These are phyloP conservation scores for Myxozyma kluyveri DNA, from an alignment of 805 yeast genomes.

Conservation along the genomic window DNA sequence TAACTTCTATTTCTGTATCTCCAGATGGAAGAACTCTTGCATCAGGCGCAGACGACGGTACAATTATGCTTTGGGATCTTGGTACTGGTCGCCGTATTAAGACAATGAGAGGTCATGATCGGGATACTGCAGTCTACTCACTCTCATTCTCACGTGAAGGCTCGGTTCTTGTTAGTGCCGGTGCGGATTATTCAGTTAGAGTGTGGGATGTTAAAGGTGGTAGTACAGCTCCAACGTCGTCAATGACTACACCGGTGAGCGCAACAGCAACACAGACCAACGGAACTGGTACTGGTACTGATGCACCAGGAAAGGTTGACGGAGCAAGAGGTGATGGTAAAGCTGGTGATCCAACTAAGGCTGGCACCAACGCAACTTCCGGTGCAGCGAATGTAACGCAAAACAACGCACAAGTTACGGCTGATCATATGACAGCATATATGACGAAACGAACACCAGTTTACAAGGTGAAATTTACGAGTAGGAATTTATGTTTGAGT, in stretches of 20 bases:
- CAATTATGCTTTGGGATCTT: conserved; percentile 88
- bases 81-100: conserved; percentile 87
- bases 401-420: conserved; percentile 40
- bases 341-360: conserved; percentile 4
- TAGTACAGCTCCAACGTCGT: conserved; percentile 35
- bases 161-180: conserved; percentile 82
- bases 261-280: background rate
- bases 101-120: conserved; percentile 91
- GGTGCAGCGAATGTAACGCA: conserved; percentile 33
- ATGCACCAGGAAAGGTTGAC: background rate
- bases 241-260: background rate
- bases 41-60: conserved; percentile 78
- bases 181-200: conserved; percentile 87
- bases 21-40: conserved; percentile 98
- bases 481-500: conserved; percentile 85
- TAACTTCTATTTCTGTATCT: conserved; percentile 79
- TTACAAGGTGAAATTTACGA: conserved; percentile 86
- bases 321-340: background rate
- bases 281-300: background rate
- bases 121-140: conserved; percentile 73
- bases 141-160: conserved; percentile 85
- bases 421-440: conserved; percentile 89
- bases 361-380: background rate
- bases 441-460: conserved; percentile 93
- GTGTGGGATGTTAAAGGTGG: conserved; percentile 94